A percentile compares a stretch with the other conserved stretches of the same genome.
Conservation (phyloP, 2,329 filamentous ascomycete genomes). For the Neonectria coccinea region DNA sequence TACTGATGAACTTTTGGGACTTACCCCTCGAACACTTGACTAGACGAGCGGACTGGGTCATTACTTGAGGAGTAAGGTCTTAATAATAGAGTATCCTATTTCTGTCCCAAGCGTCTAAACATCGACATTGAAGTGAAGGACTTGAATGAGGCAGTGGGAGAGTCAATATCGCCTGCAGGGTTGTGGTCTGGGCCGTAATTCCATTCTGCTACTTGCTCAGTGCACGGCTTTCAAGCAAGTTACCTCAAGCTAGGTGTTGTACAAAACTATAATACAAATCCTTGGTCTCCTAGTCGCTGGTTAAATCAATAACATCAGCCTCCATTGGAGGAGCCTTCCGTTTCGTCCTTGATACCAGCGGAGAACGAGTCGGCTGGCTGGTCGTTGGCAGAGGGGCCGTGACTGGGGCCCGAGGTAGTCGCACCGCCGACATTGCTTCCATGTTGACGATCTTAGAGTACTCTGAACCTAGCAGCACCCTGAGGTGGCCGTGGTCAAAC, state of each 20-base stretch:
- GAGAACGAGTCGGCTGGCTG: neutral
- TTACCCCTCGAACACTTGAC: too few species aligned
- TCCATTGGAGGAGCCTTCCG: neutral
- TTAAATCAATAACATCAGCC: constrained; percentile 25
- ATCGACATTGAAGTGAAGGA: too few species aligned
- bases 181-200: too few species aligned
- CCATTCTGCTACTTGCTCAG: neutral
- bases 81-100: too few species aligned
- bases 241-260: neutral
- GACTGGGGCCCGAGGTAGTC: neutral
- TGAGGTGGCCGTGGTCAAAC: constrained; percentile 15
- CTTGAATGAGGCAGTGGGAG: too few species aligned
- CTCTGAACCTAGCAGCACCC: constrained; percentile 15
- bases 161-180: too few species aligned
- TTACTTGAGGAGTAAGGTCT: too few species aligned
- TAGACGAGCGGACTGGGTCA: too few species aligned
- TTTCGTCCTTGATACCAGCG: constrained; percentile 17
- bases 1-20: too few species aligned
- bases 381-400: neutral
- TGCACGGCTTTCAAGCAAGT: neutral
- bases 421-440: neutral
- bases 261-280: neutral
- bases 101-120: too few species aligned
- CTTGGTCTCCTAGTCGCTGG: constrained; percentile 8
- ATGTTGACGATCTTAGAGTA: constrained; percentile 17